Evolutionary conservation across 1,139 yeast species (phyloP), one percentile per base, ranked within the genome.

Genomic region (Saccharomyces hybrid): DNA sequence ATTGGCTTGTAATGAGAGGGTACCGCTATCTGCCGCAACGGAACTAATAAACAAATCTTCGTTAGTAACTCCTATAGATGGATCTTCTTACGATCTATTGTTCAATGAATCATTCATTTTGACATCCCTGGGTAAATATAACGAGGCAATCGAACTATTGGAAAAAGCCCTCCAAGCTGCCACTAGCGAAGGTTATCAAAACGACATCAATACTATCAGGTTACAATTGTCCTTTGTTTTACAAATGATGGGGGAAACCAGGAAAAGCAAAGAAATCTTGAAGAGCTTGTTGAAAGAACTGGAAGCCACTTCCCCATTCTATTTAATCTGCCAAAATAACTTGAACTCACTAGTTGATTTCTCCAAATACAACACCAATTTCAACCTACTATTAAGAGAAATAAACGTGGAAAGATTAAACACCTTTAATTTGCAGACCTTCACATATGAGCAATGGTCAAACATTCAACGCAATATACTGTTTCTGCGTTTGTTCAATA

Each of bases 141-240:
- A 64, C 0, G 62, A 67, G 26, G 81, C 91, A 0, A 68, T 83
- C 41, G 67, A 69, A 7, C 63, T 77, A 41, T 75, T 89, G 54
- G 70, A 78, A 32, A 70, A 72, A 54, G 88, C 96, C 0, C 72
- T 77, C 51, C 64, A 71, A 14, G 46, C 67, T 51, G 70, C 70
- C 4, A 54, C 49, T n/a, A 56, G 56, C 2, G 67, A 71, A 38
- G 70, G 70, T 9, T 60, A 60, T 27, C 67, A 66, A 41, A 68
- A 71, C 42, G 79, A 79, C 58, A 60, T 71, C 38, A 65, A 69
- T 51, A 56, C 78, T 1, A 71, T 76, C 25, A 72, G 76, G 48
- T 70, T 88, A 48, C 95, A 91, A 64, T 79, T 79, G 29, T 86
- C 96, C 0, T 89, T 80, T 65, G 80, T 85, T 25, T 72, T 81